phyloP scores from a whole-genome alignment of 1,284 basidiomycete species.

The Malassezia vespertilionis region DNA sequence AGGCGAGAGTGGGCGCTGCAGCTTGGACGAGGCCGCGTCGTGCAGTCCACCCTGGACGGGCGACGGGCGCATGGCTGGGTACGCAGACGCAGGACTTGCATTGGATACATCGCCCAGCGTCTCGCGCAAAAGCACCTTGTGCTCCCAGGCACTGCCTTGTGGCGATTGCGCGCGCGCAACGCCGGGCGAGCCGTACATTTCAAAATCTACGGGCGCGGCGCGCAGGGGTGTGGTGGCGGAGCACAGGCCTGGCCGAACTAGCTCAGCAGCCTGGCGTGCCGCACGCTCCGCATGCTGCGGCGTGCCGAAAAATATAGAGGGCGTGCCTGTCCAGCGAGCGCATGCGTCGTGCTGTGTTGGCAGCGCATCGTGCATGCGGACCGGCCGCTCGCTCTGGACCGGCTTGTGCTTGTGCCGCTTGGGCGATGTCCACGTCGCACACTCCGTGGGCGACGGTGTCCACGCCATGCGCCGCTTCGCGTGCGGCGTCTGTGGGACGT shows the following conservation, averaged over 20 bases:
- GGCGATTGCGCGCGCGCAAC: conserved; percentile 7
- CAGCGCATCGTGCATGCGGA: neutral
- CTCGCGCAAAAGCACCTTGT: conserved; percentile 1
- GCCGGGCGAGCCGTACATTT: conserved; percentile 9
- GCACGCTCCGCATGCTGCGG: neutral
- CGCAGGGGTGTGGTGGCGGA: neutral
- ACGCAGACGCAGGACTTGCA: neutral
- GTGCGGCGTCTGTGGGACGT: neutral
- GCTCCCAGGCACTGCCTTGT: neutral
- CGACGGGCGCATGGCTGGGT: neutral
- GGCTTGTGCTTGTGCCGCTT: too few species aligned
- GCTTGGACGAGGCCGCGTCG: conserved; percentile 10
- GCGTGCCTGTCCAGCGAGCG: neutral
- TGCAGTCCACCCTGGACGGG: conserved; percentile 12
- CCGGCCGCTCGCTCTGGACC: neutral
- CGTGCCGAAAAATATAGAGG: conserved; percentile 9
- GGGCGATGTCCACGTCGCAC: neutral
- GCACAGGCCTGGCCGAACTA: too few species aligned
- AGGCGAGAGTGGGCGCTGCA: conserved; percentile 3
- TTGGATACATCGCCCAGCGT: conserved; percentile 14
- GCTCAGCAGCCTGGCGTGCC: neutral
- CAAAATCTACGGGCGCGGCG: neutral
- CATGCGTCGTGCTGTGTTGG: neutral
- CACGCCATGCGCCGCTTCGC: neutral
- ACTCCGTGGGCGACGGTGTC: neutral